Conservation (phyloP, 768 basidiomycete genomes). For the Suillus fuscotomentosus region DNA sequence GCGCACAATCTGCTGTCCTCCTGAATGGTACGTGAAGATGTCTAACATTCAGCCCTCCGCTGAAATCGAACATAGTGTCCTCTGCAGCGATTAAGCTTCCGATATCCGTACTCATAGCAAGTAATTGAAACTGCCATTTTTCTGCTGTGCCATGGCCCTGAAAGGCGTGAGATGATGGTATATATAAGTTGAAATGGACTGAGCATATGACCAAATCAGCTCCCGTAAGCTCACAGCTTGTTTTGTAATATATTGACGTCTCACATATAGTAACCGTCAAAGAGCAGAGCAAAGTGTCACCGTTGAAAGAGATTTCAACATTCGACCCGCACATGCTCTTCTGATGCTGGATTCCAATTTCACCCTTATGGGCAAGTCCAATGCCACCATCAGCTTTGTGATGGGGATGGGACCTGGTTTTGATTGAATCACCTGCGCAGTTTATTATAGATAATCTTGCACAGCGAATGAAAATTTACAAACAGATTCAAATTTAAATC, state of each 20-base stretch:
- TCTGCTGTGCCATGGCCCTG: not conserved
- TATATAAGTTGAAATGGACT: not conserved
- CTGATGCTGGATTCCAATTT: not conserved
- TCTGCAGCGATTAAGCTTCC: not conserved
- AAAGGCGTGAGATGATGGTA: not conserved
- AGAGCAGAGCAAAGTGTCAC: not conserved
- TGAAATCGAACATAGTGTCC: not conserved
- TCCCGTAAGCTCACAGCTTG: not conserved
- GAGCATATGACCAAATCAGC: not conserved
- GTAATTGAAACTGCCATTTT: not conserved
- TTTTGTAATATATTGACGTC: not conserved
- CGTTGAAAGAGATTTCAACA: not conserved
- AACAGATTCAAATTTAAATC: not conserved
- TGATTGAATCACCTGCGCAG: not conserved
- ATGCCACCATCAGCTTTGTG: not conserved
- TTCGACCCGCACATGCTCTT: not conserved
- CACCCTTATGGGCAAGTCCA: not conserved
- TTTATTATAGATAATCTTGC: not conserved
- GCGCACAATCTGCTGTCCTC: not conserved
- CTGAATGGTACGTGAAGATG: not conserved
- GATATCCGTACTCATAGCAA: not conserved
- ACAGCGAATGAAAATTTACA: not conserved
- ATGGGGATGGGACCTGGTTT: no score
- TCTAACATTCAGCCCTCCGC: not conserved
- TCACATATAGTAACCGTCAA: not conserved